Conservation (phyloP, 2,329 filamentous ascomycete genomes). For the Aspergillus sp. region DNA sequence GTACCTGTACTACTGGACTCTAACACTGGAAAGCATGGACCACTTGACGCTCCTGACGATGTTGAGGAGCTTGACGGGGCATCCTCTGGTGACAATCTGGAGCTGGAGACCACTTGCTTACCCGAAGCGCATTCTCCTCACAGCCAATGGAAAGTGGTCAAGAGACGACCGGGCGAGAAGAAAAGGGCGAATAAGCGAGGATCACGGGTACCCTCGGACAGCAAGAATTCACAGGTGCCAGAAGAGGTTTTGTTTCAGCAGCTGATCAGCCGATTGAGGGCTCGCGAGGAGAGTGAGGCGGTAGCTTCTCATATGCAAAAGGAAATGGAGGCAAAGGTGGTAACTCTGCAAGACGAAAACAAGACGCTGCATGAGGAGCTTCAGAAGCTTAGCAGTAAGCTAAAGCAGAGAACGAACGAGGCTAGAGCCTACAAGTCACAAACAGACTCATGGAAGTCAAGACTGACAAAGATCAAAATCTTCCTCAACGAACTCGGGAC, state of each 20-base stretch:
- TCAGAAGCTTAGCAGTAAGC: constrained; percentile 19
- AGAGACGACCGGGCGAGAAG: constrained; percentile 20
- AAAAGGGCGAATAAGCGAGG: constrained; percentile 4
- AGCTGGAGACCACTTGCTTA: neutral
- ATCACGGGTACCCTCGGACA: neutral
- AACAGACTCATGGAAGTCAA: constrained; percentile 41
- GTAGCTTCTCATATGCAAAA: constrained; percentile 26
- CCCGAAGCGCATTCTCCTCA: neutral
- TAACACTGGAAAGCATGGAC: neutral
- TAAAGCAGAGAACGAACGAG: constrained; percentile 29
- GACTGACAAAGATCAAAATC: constrained; percentile 36
- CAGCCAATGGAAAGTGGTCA: constrained; percentile 21
- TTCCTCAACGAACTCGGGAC: constrained; percentile 41
- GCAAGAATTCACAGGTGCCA: constrained; percentile 23
- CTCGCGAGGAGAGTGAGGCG: constrained; percentile 40
- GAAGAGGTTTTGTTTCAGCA: constrained; percentile 44
- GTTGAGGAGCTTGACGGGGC: no score
- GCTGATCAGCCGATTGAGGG: constrained; percentile 38
- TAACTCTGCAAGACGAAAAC: constrained; percentile 34
- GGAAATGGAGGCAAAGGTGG: constrained; percentile 34
- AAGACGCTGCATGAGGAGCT: constrained; percentile 31
- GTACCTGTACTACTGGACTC: neutral
- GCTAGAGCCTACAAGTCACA: constrained; percentile 27
- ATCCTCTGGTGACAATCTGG: neutral
- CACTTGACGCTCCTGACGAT: neutral